Conservation (phyloP, 176 grass and related monocot genomes). For the Triticum turgidum region DNA sequence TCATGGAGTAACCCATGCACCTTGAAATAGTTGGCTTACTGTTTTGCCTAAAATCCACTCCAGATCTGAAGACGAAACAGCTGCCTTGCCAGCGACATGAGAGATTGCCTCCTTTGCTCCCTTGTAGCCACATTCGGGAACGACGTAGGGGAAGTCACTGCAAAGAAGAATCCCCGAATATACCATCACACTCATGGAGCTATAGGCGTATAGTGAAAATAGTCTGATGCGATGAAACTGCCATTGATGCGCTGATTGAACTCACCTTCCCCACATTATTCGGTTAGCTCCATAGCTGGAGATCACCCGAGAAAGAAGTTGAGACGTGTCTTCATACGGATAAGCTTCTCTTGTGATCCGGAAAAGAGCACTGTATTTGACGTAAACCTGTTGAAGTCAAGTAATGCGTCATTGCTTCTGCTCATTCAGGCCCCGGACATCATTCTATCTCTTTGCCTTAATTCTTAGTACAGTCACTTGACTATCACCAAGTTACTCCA, state of each 20-base stretch:
- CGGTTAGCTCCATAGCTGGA: conserved; percentile 65
- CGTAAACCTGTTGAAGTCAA: conserved; percentile 55
- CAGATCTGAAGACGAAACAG: conserved; percentile 48
- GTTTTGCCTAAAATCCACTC: conserved; percentile 77
- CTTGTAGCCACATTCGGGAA: conserved; percentile 83
- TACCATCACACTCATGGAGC: neutral
- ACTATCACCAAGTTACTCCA: neutral
- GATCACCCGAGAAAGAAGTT: conserved; percentile 59
- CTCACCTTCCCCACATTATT: conserved; percentile 91
- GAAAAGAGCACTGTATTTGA: conserved; percentile 91
- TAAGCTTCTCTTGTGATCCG: conserved; percentile 67
- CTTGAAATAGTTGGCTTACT: conserved; percentile 49
- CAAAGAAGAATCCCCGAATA: conserved; percentile 27
- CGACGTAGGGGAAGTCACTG: conserved; percentile 80
- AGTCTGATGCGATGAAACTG: neutral
- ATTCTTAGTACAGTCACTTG: neutral
- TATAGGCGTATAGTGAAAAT: neutral
- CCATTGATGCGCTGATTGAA: neutral
- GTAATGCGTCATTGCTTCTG: neutral
- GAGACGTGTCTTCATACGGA: conserved; percentile 71
- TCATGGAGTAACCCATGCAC: conserved; percentile 45
- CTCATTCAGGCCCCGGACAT: neutral
- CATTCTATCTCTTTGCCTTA: neutral
- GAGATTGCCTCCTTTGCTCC: conserved; percentile 57
- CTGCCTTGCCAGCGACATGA: conserved; percentile 43